Percentiles rank a stretch among this genome's conserved stretches.
phyloP scores from a whole-genome alignment of 768 basidiomycete species.

The Lepiota brunneoincarnata region DNA sequence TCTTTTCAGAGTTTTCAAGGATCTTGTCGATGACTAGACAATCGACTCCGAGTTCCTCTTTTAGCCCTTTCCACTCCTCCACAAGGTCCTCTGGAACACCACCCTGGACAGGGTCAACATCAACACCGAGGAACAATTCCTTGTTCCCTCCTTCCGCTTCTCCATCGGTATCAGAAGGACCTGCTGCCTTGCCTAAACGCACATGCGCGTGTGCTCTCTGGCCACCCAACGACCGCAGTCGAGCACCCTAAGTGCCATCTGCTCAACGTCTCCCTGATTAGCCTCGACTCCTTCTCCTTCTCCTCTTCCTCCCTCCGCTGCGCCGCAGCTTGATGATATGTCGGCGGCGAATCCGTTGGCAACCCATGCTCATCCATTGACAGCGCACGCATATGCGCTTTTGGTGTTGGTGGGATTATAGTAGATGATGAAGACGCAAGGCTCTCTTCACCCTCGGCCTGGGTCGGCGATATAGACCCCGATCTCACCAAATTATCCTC shows the following conservation, averaged over 20 bases:
- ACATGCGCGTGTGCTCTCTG: neutral
- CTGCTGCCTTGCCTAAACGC: neutral
- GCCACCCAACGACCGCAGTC: slow-evolving; percentile 23
- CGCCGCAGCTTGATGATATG: slow-evolving; percentile 61
- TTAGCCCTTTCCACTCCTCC: slow-evolving; percentile 78
- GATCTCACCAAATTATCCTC: slow-evolving; percentile 24
- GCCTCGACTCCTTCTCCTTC: slow-evolving; percentile 46
- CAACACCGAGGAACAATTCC: neutral
- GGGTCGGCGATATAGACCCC: slow-evolving; percentile 46
- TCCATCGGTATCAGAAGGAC: slow-evolving; percentile 29
- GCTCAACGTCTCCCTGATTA: slow-evolving; percentile 57
- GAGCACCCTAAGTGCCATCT: slow-evolving; percentile 70
- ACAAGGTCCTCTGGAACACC: slow-evolving; percentile 65
- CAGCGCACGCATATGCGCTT: slow-evolving; percentile 30
- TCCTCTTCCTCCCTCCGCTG: slow-evolving; percentile 48
- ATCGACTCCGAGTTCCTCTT: slow-evolving; percentile 76
- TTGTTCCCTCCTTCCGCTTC: neutral
- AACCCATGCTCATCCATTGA: slow-evolving; percentile 28
- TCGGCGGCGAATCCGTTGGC: slow-evolving; percentile 61
- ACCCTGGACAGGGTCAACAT: slow-evolving; percentile 28
- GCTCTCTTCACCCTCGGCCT: slow-evolving; percentile 38
- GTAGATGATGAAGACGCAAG: slow-evolving; percentile 75
- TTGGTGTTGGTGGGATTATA: slow-evolving; percentile 68
- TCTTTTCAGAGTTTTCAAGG: slow-evolving; percentile 37
- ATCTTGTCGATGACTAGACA: slow-evolving; percentile 76